phyloP scores from a whole-genome alignment of 139 green algal genomes.

The Edaphochlamys debaryana region DNA sequence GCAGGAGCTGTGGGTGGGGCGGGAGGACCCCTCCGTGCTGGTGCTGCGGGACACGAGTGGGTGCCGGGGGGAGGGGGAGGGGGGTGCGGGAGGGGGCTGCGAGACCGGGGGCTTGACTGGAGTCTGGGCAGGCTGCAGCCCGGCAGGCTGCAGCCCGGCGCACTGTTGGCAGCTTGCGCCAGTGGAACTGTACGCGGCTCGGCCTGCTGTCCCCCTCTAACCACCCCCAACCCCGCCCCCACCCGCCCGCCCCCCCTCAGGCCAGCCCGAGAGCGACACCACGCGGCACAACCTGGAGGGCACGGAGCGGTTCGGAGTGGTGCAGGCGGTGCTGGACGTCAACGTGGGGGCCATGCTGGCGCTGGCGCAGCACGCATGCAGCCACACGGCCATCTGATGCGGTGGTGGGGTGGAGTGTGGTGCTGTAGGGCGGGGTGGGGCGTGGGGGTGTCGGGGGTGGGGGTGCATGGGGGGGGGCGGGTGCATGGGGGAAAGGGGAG shows the following conservation, averaged over 20 bases:
- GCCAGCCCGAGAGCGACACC: background rate
- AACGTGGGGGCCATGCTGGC: slow-evolving; percentile 40
- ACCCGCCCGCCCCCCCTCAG: background rate
- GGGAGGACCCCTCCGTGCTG: slow-evolving; percentile 42
- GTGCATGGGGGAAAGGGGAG: no score
- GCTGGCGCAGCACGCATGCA: background rate
- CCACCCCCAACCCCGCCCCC: no score
- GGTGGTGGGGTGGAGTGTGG: no score
- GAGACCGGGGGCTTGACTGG: no score
- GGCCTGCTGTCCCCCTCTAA: no score
- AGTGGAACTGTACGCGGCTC: no score
- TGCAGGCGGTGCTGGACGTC: slow-evolving; percentile 42
- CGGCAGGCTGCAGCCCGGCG: no score
- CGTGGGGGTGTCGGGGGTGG: no score
- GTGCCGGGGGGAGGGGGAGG: background rate
- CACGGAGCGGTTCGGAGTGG: slow-evolving; percentile 44
- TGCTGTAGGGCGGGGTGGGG: no score
- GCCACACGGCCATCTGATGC: background rate
- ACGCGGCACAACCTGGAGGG: slow-evolving; percentile 34
- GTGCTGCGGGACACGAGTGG: slow-evolving; percentile 39
- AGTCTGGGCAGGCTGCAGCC: background rate
- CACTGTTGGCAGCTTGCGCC: no score
- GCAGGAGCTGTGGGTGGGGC: slow-evolving; percentile 47
- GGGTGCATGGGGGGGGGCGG: no score
- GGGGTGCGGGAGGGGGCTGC: no score